A percentile compares a stretch with the other conserved stretches of the same genome.
Evolutionary conservation across 164 flowering plant species (phyloP).

Genomic region (Stephania japonica): DNA sequence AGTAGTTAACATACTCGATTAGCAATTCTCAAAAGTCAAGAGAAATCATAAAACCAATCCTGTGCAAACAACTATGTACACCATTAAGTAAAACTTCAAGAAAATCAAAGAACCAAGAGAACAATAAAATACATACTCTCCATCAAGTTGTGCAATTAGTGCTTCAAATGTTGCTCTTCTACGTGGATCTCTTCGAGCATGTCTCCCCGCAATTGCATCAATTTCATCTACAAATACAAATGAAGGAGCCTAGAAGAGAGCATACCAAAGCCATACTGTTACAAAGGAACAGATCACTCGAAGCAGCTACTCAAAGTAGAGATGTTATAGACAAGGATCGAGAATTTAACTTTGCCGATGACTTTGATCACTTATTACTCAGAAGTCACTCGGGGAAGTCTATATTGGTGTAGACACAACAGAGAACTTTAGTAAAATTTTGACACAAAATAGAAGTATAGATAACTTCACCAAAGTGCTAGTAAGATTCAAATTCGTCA

Average conservation of each 20-base stretch:
- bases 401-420: no score
- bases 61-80: background rate
- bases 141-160: slow-evolving; percentile 84
- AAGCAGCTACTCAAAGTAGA: no score
- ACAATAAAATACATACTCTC: slow-evolving; percentile 60
- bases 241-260: slow-evolving; percentile 68
- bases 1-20: background rate
- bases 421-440: no score
- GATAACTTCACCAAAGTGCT: no score
- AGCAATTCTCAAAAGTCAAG: background rate
- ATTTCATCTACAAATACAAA: slow-evolving; percentile 97
- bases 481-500: no score
- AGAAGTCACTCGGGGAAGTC: no score
- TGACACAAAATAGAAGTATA: no score
- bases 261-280: background rate
- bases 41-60: background rate
- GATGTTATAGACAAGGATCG: no score
- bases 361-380: no score
- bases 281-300: no score
- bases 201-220: slow-evolving; percentile 98
- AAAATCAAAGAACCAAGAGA: background rate
- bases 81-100: background rate
- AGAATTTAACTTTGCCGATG: no score
- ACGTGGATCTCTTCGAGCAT: slow-evolving; percentile 79
- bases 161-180: slow-evolving; percentile 84